These are phyloP conservation scores for Sporisorium graminicola DNA, from an alignment of 1,284 basidiomycete genomes.

Conservation along the genomic window DNA sequence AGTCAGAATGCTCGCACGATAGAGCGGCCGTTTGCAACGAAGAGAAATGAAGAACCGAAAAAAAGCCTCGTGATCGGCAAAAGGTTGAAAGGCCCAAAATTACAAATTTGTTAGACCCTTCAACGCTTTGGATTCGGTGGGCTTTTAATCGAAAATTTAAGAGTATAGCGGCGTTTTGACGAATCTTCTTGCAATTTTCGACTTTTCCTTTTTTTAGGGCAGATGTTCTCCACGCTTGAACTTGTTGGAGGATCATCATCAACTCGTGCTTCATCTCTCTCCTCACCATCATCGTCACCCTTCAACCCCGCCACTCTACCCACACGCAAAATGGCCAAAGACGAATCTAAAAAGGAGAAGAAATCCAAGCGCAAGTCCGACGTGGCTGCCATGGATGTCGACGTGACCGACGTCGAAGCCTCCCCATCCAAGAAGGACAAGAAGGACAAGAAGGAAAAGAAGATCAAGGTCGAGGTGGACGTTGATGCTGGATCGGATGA, in stretches of 20 bases:
- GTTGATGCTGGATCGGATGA: slow-evolving; percentile 44
- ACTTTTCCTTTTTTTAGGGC: background rate
- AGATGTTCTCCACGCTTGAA: background rate
- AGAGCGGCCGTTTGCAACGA: background rate
- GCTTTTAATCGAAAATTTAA: slow-evolving; percentile 2
- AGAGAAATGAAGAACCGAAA: background rate
- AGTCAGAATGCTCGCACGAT: slow-evolving; percentile 19
- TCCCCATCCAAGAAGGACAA: slow-evolving; percentile 53
- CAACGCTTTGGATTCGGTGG: background rate
- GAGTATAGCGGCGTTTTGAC: slow-evolving; percentile 1
- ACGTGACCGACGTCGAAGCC: slow-evolving; percentile 30
- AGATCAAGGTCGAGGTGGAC: slow-evolving; percentile 32
- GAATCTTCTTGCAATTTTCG: slow-evolving; percentile 9
- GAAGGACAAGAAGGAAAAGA: slow-evolving; percentile 60
- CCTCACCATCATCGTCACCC: slow-evolving; percentile 4
- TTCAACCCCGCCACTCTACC: background rate
- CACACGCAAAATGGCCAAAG: slow-evolving; percentile 53
- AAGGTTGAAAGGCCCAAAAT: background rate
- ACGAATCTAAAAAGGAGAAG: slow-evolving; percentile 63
- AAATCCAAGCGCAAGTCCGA: slow-evolving; percentile 58
- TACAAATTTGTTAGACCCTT: slow-evolving; percentile 13
- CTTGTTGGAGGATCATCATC: background rate
- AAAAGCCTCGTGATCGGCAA: slow-evolving; percentile 28
- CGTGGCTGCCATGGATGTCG: slow-evolving; percentile 49
- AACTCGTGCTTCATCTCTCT: too few species aligned